Evolutionary conservation across 2,329 filamentous ascomycete genomes (phyloP).

Genomic region (Coccinonectria pachysandricola): DNA sequence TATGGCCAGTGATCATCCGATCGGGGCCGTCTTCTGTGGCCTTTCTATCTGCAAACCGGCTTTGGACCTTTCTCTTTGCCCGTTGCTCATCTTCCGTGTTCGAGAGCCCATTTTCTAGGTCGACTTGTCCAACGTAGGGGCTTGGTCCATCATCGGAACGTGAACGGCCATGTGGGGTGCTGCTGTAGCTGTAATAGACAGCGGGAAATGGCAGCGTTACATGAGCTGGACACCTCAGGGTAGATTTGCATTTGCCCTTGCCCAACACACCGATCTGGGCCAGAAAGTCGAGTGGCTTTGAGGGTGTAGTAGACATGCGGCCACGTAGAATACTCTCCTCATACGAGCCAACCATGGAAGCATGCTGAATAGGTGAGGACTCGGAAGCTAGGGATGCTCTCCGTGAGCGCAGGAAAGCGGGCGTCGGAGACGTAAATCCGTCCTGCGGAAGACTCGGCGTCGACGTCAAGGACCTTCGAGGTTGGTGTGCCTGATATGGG

Average conservation of each 20-base stretch:
- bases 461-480: constrained; percentile 62
- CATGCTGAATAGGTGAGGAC: constrained; percentile 68
- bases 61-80: constrained; percentile 38
- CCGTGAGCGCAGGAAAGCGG: constrained; percentile 43
- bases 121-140: constrained; percentile 88
- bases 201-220: constrained; percentile 86
- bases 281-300: constrained; percentile 82
- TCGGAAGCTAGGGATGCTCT: constrained; percentile 66
- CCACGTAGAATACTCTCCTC: constrained; percentile 93
- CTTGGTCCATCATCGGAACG: constrained; percentile 78
- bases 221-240: constrained; percentile 76
- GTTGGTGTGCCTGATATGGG: constrained; percentile 69
- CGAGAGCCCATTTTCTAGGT: constrained; percentile 71
- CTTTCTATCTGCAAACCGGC: constrained; percentile 30
- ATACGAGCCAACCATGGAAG: constrained; percentile 94
- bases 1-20: constrained; percentile 9
- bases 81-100: constrained; percentile 38
- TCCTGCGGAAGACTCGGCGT: constrained; percentile 32
- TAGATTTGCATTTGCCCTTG: constrained; percentile 78
- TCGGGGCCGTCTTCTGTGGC: constrained; percentile 17
- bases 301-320: constrained; percentile 93
- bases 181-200: constrained; percentile 89
- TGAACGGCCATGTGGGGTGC: constrained; percentile 50
- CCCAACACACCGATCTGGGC: constrained; percentile 93
- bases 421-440: constrained; percentile 34